Percentiles rank a stretch among this genome's conserved stretches.
Evolutionary conservation across 2,329 filamentous ascomycete species (phyloP).

Genomic region (Endoconidiophora laricicola): DNA sequence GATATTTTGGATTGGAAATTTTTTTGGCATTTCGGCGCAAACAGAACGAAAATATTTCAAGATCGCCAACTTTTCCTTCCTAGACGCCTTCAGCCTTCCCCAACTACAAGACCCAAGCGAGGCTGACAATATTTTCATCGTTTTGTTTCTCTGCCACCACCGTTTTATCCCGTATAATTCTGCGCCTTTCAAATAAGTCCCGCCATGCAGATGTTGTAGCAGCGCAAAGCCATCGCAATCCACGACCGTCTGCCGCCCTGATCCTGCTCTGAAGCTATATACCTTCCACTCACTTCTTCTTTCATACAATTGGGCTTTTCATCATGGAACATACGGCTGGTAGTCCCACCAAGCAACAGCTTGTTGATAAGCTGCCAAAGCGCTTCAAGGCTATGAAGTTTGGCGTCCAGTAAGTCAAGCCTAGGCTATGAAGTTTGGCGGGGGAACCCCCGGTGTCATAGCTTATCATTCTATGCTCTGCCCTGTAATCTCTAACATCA

Average conservation of each 20-base stretch:
- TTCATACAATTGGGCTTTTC: neutral
- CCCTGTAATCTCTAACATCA: too few relatives aligned
- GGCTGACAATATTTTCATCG: slow-evolving; percentile 5
- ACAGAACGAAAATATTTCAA: too few relatives aligned
- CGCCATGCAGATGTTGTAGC: slow-evolving; percentile 11
- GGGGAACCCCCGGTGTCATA: too few relatives aligned
- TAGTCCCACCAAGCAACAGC: slow-evolving; percentile 58
- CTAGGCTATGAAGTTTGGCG: neutral
- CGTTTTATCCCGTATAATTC: neutral
- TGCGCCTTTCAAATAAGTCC: neutral
- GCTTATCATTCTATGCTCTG: too few relatives aligned
- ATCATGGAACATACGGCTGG: slow-evolving; percentile 16
- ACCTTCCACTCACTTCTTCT: neutral
- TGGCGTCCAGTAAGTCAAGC: slow-evolving; percentile 58
- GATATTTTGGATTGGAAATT: too few relatives aligned
- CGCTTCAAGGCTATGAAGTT: slow-evolving; percentile 89
- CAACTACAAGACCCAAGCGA: neutral
- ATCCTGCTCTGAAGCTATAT: neutral
- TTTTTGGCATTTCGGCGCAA: neutral
- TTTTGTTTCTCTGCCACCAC: neutral
- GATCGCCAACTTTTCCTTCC: too few relatives aligned
- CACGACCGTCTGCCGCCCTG: neutral
- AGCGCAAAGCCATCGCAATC: slow-evolving; percentile 6
- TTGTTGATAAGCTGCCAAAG: slow-evolving; percentile 76
- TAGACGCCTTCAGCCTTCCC: neutral